A percentile compares a stretch with the other conserved stretches of the same genome.
These are phyloP conservation scores for Suhomyces yuchorum DNA, from an alignment of 1,139 yeast genomes.

Conservation along the genomic window DNA sequence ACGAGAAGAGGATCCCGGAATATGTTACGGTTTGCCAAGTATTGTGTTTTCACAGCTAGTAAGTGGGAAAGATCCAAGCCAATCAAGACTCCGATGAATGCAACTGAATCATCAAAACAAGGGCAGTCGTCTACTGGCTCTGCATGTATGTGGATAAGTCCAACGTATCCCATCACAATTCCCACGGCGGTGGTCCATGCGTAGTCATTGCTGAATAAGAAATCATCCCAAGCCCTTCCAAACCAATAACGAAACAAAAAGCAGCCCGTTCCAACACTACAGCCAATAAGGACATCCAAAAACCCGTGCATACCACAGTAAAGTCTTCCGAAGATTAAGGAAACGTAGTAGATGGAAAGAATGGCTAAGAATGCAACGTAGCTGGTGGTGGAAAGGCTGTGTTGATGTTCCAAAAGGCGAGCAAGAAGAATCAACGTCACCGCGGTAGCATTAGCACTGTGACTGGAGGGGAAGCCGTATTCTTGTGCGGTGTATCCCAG, in stretches of 20 bases:
- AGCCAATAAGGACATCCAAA: conserved; percentile 71
- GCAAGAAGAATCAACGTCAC: conserved; percentile 57
- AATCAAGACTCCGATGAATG: conserved; percentile 84
- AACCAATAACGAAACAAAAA: conserved; percentile 42
- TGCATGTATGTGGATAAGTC: conserved; percentile 68
- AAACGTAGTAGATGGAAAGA: conserved; percentile 54
- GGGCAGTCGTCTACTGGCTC: conserved; percentile 95
- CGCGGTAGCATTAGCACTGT: conserved; percentile 89
- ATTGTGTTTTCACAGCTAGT: conserved; percentile 30
- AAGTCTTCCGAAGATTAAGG: conserved; percentile 76
- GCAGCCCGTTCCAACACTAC: conserved; percentile 57
- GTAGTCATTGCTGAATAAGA: conserved; percentile 24
- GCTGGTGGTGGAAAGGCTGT: conserved; percentile 13
- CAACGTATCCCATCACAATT: conserved; percentile 43
- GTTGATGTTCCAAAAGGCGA: conserved; percentile 22
- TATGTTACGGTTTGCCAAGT: conserved; percentile 21
- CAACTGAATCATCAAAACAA: conserved; percentile 93
- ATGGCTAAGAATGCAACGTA: conserved; percentile 16
- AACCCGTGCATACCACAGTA: conserved; percentile 99
- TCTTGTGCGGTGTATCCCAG: conserved; percentile 87
- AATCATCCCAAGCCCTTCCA: conserved; percentile 45
- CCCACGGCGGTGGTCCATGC: conserved; percentile 26
- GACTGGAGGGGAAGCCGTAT: conserved; percentile 94
- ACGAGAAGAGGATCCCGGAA: conserved; percentile 36
- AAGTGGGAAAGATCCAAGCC: conserved; percentile 70